Percentiles rank a stretch among this genome's conserved stretches.
Conservation (phyloP, 2,329 filamentous ascomycete species). For the Chaetomium sp. region DNA sequence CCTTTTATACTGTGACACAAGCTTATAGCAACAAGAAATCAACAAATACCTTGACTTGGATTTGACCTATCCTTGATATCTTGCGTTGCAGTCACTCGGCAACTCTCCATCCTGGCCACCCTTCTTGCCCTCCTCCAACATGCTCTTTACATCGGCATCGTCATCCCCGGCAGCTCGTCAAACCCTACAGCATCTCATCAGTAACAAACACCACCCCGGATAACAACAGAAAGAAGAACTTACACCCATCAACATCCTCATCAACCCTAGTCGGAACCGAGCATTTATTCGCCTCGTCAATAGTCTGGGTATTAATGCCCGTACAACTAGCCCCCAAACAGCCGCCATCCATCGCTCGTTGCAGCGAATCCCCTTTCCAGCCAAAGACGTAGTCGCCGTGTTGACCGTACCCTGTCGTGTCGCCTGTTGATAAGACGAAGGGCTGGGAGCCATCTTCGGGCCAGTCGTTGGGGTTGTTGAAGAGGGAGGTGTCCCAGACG, state of each 20-base stretch:
- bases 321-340: background rate
- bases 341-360: slow-evolving; percentile 4
- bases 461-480: background rate
- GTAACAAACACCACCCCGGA: background rate
- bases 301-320: background rate
- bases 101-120: too few species aligned
- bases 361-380: slow-evolving; percentile 2
- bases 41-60: too few species aligned
- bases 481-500: slow-evolving; percentile 1
- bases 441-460: background rate
- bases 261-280: background rate
- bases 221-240: background rate
- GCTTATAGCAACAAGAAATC: too few species aligned
- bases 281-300: background rate
- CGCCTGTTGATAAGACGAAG: slow-evolving; percentile 2
- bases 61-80: too few species aligned
- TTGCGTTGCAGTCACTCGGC: too few species aligned
- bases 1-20: too few species aligned
- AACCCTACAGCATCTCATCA: background rate
- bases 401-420: slow-evolving; percentile 2
- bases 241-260: slow-evolving; percentile 6
- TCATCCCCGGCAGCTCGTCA: slow-evolving; percentile 1
- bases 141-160: background rate
- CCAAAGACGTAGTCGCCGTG: slow-evolving; percentile 8
- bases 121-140: too few species aligned